phyloP scores from a whole-genome alignment of 106 monocot species.

The Phalaenopsis equestris region DNA sequence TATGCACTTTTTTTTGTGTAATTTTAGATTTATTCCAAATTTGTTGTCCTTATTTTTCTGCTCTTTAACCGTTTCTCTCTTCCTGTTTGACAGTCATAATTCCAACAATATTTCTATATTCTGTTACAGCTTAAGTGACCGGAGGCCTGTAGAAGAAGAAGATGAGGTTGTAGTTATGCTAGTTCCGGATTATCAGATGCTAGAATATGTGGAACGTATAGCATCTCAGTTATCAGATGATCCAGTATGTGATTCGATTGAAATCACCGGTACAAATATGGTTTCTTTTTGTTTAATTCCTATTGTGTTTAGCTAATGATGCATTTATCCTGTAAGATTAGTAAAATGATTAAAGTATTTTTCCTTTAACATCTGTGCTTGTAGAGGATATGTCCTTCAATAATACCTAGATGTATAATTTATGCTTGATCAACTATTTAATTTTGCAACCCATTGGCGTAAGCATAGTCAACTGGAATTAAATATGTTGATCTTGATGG shows the following conservation, averaged over 20 bases:
- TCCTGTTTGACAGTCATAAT: background rate
- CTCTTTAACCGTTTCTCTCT: background rate
- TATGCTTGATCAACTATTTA: background rate
- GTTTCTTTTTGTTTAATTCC: background rate
- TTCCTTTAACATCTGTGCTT: too few species aligned
- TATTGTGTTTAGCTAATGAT: background rate
- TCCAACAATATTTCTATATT: background rate
- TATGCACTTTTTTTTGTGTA: background rate
- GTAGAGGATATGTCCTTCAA: too few species aligned
- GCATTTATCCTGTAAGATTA: background rate
- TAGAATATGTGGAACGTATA: slow-evolving; percentile 82
- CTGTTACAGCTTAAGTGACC: slow-evolving; percentile 79
- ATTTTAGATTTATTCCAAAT: background rate
- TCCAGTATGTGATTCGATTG: slow-evolving; percentile 42
- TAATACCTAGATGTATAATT: background rate
- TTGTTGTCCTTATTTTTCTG: background rate
- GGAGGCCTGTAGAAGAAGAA: slow-evolving; percentile 75
- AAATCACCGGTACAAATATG: background rate
- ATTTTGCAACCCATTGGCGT: background rate
- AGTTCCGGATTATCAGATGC: slow-evolving; percentile 97
- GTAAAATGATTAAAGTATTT: too few species aligned
- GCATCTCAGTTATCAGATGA: slow-evolving; percentile 67
- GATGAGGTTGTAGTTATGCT: slow-evolving; percentile 95
- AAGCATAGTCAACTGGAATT: background rate
- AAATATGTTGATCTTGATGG: background rate